These are phyloP conservation scores for Golubevia pallescens DNA, from an alignment of 1,284 basidiomycete genomes.

Conservation along the genomic window DNA sequence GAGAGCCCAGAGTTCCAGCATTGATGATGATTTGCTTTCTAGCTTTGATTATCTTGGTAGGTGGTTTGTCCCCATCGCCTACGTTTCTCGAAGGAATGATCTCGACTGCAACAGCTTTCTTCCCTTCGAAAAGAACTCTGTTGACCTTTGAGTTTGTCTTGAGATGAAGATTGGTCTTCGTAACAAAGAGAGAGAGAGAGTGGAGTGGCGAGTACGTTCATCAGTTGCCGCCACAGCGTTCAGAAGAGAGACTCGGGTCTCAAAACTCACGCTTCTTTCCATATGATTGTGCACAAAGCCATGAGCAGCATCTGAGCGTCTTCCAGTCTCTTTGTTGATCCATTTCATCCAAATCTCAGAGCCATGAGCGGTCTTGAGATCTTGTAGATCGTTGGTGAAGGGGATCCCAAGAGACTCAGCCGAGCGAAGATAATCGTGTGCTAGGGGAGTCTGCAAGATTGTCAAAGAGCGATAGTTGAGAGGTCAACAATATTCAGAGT, in stretches of 20 bases:
- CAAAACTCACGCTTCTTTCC: not conserved
- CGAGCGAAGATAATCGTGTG: slow-evolving; percentile 75
- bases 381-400: slow-evolving; percentile 70
- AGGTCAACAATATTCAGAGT: not conserved
- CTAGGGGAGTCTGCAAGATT: slow-evolving; percentile 67
- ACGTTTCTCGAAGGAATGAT: slow-evolving; percentile 74
- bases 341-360: slow-evolving; percentile 79
- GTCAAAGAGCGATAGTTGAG: not conserved
- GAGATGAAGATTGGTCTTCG: slow-evolving; percentile 72
- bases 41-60: not conserved
- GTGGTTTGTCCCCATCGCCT: slow-evolving; percentile 67
- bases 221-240: too few relatives aligned
- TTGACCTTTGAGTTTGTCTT: slow-evolving; percentile 73
- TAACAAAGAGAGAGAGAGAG: slow-evolving; percentile 76
- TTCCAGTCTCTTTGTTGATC: slow-evolving; percentile 75
- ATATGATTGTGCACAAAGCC: not conserved
- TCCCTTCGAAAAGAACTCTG: slow-evolving; percentile 76
- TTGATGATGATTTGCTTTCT: slow-evolving; percentile 70
- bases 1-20: slow-evolving; percentile 71
- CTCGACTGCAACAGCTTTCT: slow-evolving; percentile 75
- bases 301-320: slow-evolving; percentile 75
- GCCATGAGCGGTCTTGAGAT: slow-evolving; percentile 70
- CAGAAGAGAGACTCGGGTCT: not conserved
- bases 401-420: slow-evolving; percentile 72
- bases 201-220: slow-evolving; percentile 67